Evolutionary conservation across 257 asterid genomes (phyloP).

Genomic region (Solanum bulbocastanum): DNA sequence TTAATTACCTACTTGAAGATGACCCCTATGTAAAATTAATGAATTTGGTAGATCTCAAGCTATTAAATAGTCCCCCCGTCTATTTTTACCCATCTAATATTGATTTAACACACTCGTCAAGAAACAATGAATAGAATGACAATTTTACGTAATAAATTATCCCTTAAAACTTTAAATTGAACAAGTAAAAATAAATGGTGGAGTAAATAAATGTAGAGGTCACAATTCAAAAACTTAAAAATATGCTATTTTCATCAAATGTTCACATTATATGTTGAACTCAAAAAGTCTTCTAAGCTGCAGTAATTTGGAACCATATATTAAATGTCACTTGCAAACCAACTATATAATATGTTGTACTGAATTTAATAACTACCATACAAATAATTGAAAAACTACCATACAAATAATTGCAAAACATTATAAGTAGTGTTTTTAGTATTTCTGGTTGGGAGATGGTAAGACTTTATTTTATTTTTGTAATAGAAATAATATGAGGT

Average conservation of each 20-base stretch:
- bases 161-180: rapidly evolving
- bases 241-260: neutral
- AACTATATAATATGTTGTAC: neutral
- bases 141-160: neutral
- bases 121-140: neutral
- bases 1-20: neutral
- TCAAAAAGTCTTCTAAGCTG: neutral
- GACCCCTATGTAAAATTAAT: neutral
- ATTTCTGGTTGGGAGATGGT: neutral
- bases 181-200: neutral
- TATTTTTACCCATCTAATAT: neutral
- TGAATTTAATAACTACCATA: neutral
- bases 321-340: neutral
- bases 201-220: neutral
- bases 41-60: neutral
- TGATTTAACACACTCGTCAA: neutral
- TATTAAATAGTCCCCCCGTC: neutral
- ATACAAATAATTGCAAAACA: neutral
- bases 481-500: neutral
- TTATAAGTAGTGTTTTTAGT: neutral
- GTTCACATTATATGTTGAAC: neutral
- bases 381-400: neutral
- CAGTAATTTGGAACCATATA: neutral
- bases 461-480: neutral
- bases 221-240: neutral